Conservation (phyloP, 202 grass and related monocot species). For the Dendrocalamus latiflorus region DNA sequence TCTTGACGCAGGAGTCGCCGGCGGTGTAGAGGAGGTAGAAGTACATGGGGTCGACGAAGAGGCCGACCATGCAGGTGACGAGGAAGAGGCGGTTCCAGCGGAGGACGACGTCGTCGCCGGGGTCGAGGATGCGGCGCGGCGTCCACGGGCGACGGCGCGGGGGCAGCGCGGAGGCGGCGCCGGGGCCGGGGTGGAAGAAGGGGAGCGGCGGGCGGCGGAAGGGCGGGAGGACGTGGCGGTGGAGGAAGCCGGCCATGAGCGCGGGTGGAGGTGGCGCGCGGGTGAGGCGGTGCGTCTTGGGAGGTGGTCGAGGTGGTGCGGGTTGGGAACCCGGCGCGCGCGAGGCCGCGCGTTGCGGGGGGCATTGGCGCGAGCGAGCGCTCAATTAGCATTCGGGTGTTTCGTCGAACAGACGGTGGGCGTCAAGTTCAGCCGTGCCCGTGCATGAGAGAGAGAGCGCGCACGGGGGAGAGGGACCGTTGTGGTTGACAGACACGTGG, state of each 20-base stretch:
- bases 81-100: conserved; percentile 81
- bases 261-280: not conserved
- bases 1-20: conserved; percentile 46
- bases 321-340: not conserved
- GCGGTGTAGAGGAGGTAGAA: conserved; percentile 80
- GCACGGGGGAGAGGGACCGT: too few species aligned
- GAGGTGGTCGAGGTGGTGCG: not conserved
- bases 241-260: conserved; percentile 51
- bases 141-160: conserved; percentile 46
- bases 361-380: not conserved
- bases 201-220: conserved; percentile 41
- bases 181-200: conserved; percentile 31
- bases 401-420: not conserved
- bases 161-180: not conserved
- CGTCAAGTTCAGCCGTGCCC: not conserved
- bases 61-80: conserved; percentile 61
- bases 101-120: conserved; percentile 67
- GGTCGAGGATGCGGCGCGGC: conserved; percentile 78
- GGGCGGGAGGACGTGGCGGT: conserved; percentile 47
- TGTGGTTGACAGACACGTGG: too few species aligned
- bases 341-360: not conserved
- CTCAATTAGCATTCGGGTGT: not conserved
- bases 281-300: not conserved
- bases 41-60: conserved; percentile 84
- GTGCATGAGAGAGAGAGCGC: too few species aligned